phyloP scores from a whole-genome alignment of 192 early-diverging fungal genomes.

The Entomortierella beljakovae region DNA sequence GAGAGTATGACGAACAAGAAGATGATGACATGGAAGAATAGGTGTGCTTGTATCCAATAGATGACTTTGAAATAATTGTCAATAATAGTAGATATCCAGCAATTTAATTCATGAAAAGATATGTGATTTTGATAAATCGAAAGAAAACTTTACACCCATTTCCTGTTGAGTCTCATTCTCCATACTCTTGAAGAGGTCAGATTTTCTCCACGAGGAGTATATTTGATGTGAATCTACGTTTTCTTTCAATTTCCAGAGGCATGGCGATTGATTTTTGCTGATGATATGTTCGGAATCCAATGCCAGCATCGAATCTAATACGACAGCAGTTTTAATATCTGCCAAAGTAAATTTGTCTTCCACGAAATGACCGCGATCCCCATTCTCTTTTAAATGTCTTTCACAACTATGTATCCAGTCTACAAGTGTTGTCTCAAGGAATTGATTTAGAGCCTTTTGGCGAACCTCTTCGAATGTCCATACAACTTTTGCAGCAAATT shows the following conservation, averaged over 20 bases:
- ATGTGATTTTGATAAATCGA: not conserved
- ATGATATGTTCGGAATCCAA: not conserved
- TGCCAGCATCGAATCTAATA: conserved; percentile 1
- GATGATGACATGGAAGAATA: conserved; percentile 25
- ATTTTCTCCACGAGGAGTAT: conserved; percentile 6
- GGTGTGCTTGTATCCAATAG: not conserved
- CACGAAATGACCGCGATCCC: conserved; percentile 15
- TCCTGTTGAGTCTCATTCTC: not conserved
- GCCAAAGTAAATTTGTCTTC: conserved; percentile 11
- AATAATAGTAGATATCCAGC: not conserved
- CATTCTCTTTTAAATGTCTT: not conserved
- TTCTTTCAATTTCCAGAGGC: conserved; percentile 9
- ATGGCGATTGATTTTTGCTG: not conserved
- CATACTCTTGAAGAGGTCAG: not conserved
- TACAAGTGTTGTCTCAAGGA: conserved; percentile 1
- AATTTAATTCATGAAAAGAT: not conserved
- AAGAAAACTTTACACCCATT: not conserved
- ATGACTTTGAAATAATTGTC: too few species aligned
- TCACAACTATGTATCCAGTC: conserved; percentile 6
- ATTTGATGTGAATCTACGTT: conserved; percentile 3
- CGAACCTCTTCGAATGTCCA: not conserved
- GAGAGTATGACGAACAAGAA: conserved; percentile 18
- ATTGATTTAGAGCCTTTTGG: not conserved
- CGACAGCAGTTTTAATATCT: conserved; percentile 2
- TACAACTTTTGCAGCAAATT: not conserved